Base-by-base conservation (phyloP, 495 filamentous ascomycete genomes). In the Neurospora terricola region DNA sequence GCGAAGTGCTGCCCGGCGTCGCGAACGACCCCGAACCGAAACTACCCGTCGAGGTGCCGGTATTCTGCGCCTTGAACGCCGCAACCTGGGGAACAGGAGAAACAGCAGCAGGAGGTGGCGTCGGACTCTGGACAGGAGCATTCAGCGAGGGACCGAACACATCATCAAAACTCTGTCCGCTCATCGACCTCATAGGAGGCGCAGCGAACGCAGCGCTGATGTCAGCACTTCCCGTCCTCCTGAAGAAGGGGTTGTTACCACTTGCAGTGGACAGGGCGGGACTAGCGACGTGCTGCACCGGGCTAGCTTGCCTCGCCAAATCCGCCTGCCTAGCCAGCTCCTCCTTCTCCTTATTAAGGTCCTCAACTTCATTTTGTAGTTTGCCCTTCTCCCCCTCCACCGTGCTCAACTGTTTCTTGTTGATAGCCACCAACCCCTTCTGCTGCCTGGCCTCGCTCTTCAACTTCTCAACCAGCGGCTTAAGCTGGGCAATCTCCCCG, bases 401-500 rank as follows among this genome's bases (percentile, higher is more conserved):
- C 2, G 95, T 97, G 42, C 91, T 87, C 69, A 98, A 86, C 83
- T 99, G 96, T 83, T 99, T 98, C 84, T 96, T 98, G 83, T 96
- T 97, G 82, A 99, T 98, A 5, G 96, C 93, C 62, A 96, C 96
- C 59, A 97, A 82, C 11, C 96, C 96, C 81, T 96, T 97, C 82
- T 98, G 94, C 79, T 97, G 96, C 27, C 96, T 89, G 45, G 94
- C 93, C 75, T 96, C 93, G 12, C 90, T 91, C 78, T 93, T 91
- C 71, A 96, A 85, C 83, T 97, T 97, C 76, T 99, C 96, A 69
- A 98, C 86, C 70, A 94, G 90, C 9, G 93, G 94, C 80, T 92
- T 94, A 38, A 98, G 84, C 82, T 92, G 90, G 39, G 87, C 85
- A 75, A 97, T 91, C 77, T 95, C 93, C 11, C 87, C 86, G 80